Conservation (phyloP, 139 green algal species). For the Edaphochlamys debaryana region DNA sequence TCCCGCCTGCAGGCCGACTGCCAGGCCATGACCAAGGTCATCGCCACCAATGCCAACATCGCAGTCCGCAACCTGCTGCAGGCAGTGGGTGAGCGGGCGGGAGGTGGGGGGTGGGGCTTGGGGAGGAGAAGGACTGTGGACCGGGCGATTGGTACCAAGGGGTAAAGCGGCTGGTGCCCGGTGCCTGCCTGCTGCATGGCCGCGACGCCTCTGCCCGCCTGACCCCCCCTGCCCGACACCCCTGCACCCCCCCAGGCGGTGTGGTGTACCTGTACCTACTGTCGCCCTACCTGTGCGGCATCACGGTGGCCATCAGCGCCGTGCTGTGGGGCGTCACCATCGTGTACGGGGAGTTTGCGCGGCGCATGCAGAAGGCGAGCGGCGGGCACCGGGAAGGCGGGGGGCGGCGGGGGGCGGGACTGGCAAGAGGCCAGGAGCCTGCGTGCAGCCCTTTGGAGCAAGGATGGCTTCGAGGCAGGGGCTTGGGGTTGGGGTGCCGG, state of each 20-base stretch:
- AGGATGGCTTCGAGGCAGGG: no score
- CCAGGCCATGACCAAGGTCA: slow-evolving; percentile 69
- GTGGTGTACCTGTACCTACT: slow-evolving; percentile 75
- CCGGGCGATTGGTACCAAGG: no score
- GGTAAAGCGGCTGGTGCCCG: no score
- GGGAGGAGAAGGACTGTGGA: no score
- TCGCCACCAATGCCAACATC: slow-evolving; percentile 88
- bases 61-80: slow-evolving; percentile 84
- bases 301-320: slow-evolving; percentile 60
- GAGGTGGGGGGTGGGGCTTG: no score
- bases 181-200: no score
- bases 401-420: neutral
- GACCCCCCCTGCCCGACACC: no score
- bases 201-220: no score
- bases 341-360: slow-evolving; percentile 71
- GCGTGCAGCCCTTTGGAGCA: no score
- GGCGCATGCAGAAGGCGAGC: slow-evolving; percentile 61
- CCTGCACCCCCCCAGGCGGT: slow-evolving; percentile 74
- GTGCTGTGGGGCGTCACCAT: slow-evolving; percentile 74
- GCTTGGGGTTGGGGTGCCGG: no score
- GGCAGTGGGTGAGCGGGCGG: slow-evolving; percentile 68
- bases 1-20: slow-evolving; percentile 62
- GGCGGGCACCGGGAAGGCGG: neutral
- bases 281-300: slow-evolving; percentile 67
- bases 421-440: no score